Percentiles rank a stretch among this genome's conserved stretches.
Conservation (phyloP, 2,329 filamentous ascomycete genomes). For the Plenodomus tracheiphilus region DNA sequence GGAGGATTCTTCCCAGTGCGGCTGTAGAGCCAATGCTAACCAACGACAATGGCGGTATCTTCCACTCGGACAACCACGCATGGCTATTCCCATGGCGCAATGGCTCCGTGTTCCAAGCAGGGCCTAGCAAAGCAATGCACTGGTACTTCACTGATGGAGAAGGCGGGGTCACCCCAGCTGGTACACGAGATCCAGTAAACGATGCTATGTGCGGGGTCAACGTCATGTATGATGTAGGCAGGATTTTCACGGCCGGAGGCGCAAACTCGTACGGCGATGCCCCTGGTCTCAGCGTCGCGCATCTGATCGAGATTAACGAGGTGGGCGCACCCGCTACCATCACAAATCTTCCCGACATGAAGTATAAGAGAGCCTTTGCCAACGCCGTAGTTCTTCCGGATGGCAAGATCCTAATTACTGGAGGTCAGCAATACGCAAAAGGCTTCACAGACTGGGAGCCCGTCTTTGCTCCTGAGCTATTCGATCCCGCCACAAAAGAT, state of each 20-base stretch:
- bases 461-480: constrained; percentile 22
- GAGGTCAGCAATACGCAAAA: constrained; percentile 17
- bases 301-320: constrained; percentile 21
- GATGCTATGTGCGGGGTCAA: constrained; percentile 49
- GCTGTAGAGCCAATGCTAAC: constrained; percentile 22
- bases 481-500: constrained; percentile 18
- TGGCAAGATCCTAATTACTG: constrained; percentile 27
- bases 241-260: constrained; percentile 41
- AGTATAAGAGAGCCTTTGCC: constrained; percentile 17
- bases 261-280: constrained; percentile 14
- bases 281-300: constrained; percentile 12
- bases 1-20: constrained; percentile 20
- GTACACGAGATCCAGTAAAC: constrained; percentile 46
- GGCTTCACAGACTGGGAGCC: constrained; percentile 19
- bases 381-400: constrained; percentile 27
- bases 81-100: constrained; percentile 25
- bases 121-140: constrained; percentile 57
- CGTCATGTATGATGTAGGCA: constrained; percentile 50
- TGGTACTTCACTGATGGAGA: constrained; percentile 55
- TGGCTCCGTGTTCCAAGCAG: constrained; percentile 55
- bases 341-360: constrained; percentile 15
- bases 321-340: constrained; percentile 14
- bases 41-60: constrained; percentile 17
- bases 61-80: constrained; percentile 23
- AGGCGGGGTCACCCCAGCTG: constrained; percentile 49